phyloP scores from a whole-genome alignment of 805 yeast genomes.

The Blastobotrys robertii region DNA sequence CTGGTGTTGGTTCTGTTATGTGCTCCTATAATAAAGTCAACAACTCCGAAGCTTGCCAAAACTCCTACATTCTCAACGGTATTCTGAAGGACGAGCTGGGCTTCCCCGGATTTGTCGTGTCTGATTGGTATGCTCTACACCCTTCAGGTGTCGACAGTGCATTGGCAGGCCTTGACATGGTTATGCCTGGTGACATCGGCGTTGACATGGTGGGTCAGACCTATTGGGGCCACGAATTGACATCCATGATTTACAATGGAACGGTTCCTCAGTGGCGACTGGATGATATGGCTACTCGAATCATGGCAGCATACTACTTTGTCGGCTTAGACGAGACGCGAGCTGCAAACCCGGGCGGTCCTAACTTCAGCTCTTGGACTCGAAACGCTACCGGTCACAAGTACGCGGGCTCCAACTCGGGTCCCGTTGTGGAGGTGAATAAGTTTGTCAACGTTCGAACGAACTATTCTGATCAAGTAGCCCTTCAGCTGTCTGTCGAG shows the following conservation, averaged over 20 bases:
- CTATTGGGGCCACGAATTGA: conserved; percentile 45
- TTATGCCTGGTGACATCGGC: conserved; percentile 53
- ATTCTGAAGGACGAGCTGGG: conserved; percentile 51
- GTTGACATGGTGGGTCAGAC: conserved; percentile 39
- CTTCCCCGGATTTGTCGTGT: conserved; percentile 52
- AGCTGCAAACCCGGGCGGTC: conserved; percentile 30
- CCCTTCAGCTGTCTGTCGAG: conserved; percentile 46
- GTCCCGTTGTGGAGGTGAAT: conserved; percentile 45
- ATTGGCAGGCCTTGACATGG: conserved; percentile 53
- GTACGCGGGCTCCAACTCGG: conserved; percentile 26
- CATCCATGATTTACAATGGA: conserved; percentile 45
- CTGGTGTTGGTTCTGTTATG: conserved; percentile 51
- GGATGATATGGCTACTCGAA: conserved; percentile 53
- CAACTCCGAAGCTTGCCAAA: conserved; percentile 49
- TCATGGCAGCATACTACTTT: conserved; percentile 47
- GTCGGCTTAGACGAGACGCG: conserved; percentile 27
- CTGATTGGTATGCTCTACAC: conserved; percentile 53
- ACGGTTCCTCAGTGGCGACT: conserved; percentile 44
- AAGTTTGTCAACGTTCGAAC: conserved; percentile 46
- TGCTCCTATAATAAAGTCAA: conserved; percentile 49
- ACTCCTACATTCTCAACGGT: conserved; percentile 42
- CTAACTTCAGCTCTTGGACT: conserved; percentile 54
- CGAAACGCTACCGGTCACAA: conserved; percentile 31
- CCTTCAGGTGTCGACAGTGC: conserved; percentile 41
- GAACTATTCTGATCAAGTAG: conserved; percentile 36